Evolutionary conservation across 2,329 filamentous ascomycete genomes (phyloP).

Genomic region (Ceratocystis lukuohia): DNA sequence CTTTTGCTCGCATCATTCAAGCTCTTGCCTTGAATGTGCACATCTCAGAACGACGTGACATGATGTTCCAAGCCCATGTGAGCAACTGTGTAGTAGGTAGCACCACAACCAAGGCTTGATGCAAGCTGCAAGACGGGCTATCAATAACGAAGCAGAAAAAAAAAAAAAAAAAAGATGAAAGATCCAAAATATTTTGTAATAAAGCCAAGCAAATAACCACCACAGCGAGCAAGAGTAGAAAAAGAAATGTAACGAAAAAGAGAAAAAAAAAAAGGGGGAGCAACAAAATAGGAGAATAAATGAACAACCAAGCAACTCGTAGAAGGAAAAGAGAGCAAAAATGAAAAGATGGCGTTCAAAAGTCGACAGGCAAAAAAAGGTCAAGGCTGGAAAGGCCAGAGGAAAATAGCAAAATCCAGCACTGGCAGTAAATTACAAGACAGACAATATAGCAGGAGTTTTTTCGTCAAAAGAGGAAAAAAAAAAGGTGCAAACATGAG

Average conservation of each 20-base stretch:
- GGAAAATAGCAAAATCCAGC: not conserved
- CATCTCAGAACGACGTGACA: not conserved
- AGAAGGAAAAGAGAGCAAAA: not conserved
- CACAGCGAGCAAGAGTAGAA: not conserved
- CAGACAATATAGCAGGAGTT: not conserved
- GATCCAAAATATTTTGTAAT: not conserved
- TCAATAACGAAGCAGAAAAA: conserved; percentile 7
- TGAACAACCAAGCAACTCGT: not conserved
- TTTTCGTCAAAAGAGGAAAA: not conserved
- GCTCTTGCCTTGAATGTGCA: not conserved
- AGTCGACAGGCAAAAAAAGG: not conserved
- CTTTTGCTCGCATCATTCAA: not conserved
- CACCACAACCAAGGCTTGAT: not conserved
- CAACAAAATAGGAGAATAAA: conserved; percentile 2
- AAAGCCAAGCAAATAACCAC: not conserved
- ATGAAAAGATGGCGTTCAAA: not conserved
- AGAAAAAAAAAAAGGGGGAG: not conserved
- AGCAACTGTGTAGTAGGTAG: not conserved
- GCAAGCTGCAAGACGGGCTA: not conserved
- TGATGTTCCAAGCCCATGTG: no score
- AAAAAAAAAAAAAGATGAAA: not conserved
- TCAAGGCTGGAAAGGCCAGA: not conserved
- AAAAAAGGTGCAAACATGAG: not conserved
- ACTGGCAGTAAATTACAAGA: not conserved
- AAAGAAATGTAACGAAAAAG: conserved; percentile 6